Percentiles rank a stretch among this genome's conserved stretches.
Conservation (phyloP, 345 rosid genomes). For the Citrus glauca region DNA sequence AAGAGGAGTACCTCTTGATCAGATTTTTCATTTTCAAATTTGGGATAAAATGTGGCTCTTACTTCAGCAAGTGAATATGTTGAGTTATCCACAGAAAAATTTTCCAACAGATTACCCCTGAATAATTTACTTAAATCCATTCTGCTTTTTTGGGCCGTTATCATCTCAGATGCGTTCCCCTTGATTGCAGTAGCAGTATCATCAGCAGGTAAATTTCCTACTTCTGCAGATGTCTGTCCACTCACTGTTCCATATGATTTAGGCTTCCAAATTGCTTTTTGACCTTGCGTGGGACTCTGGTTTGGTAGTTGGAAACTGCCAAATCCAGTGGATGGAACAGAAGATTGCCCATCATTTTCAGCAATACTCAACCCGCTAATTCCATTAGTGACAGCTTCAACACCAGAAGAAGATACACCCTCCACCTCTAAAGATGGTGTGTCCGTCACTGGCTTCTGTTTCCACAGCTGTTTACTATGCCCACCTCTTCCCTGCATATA, state of each 20-base stretch:
- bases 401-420: constrained; percentile 18
- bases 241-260: constrained; percentile 53
- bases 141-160: constrained; percentile 21
- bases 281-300: constrained; percentile 15
- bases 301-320: constrained; percentile 17
- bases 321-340: constrained; percentile 12
- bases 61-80: constrained; percentile 68
- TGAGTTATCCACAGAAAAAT: constrained; percentile 60
- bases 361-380: constrained; percentile 48
- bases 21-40: constrained; percentile 96
- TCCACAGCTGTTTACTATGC: constrained; percentile 30
- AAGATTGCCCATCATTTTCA: constrained; percentile 29
- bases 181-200: constrained; percentile 12
- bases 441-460: constrained; percentile 21
- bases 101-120: constrained; percentile 42
- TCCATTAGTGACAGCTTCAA: constrained; percentile 34
- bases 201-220: constrained; percentile 23
- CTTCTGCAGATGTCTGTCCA: constrained; percentile 30
- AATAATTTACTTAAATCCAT: constrained; percentile 46
- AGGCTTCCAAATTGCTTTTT: constrained; percentile 44
- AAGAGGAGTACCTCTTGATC: constrained; percentile 77
- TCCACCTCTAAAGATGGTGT: constrained; percentile 22
- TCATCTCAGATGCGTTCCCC: constrained; percentile 22
- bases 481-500: constrained; percentile 33
- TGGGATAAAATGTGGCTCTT: constrained; percentile 96